phyloP scores from a whole-genome alignment of 345 rosid genomes.

The Salix viminalis region DNA sequence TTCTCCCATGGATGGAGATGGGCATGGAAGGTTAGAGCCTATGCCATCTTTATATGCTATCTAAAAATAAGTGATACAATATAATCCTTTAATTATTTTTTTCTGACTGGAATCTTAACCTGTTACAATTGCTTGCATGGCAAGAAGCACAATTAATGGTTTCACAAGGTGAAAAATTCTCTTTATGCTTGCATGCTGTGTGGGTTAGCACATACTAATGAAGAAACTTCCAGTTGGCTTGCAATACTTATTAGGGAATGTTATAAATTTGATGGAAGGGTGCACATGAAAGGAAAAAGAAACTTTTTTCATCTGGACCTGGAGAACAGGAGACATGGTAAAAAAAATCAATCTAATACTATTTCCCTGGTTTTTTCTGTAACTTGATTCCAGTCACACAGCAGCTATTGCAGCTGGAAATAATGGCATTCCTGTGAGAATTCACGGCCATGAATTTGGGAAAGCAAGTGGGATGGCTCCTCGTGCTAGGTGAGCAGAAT shows the following conservation, averaged over 20 bases:
- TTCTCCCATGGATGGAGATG: slow-evolving; percentile 99
- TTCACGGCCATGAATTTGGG: slow-evolving; percentile 93
- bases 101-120: neutral
- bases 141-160: neutral
- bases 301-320: neutral
- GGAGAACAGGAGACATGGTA: neutral
- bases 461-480: slow-evolving; percentile 99
- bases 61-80: slow-evolving; percentile 2
- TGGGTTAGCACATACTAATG: too few species aligned
- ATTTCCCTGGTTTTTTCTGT: slow-evolving; percentile 15
- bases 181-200: too few species aligned
- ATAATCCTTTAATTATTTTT: neutral
- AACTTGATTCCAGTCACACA: slow-evolving; percentile 62
- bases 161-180: neutral
- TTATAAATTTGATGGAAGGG: neutral
- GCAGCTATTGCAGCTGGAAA: slow-evolving; percentile 99
- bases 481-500: slow-evolving; percentile 73
- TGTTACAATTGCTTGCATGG: neutral
- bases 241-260: neutral
- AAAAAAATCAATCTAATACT: slow-evolving; percentile 5
- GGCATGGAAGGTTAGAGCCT: slow-evolving; percentile 84
- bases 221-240: too few species aligned
- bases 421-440: slow-evolving; percentile 91
- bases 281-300: neutral
- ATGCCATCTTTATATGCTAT: neutral